phyloP scores from a whole-genome alignment of 2,329 filamentous ascomycete species.

The Colletotrichum salicis region DNA sequence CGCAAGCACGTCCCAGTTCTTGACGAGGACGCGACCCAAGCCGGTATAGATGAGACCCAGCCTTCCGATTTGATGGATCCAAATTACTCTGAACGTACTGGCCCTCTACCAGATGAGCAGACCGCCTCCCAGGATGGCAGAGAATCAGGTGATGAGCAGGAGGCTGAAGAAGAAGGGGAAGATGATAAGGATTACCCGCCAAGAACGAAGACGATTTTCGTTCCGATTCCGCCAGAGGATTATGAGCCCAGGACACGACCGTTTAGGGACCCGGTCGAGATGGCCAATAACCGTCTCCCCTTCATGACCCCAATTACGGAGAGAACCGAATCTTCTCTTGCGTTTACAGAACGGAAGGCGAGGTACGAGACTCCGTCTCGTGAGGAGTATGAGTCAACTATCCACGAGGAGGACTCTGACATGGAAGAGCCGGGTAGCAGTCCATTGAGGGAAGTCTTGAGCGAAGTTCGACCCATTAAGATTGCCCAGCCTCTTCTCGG shows the following conservation, averaged over 20 bases:
- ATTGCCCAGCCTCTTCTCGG: constrained; percentile 63
- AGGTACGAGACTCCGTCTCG: constrained; percentile 39
- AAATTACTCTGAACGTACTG: constrained; percentile 44
- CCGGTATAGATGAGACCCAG: constrained; percentile 50
- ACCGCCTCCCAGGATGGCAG: constrained; percentile 39
- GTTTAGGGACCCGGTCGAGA: constrained; percentile 81
- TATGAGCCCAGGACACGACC: constrained; percentile 82
- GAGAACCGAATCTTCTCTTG: constrained; percentile 88
- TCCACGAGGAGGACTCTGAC: constrained; percentile 45
- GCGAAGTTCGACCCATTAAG: constrained; percentile 59
- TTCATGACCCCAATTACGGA: constrained; percentile 99
- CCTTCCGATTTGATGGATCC: constrained; percentile 54
- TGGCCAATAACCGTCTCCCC: constrained; percentile 89
- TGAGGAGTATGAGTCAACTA: constrained; percentile 41
- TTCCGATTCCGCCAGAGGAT: constrained; percentile 86
- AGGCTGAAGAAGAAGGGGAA: constrained; percentile 46
- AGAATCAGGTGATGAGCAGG: constrained; percentile 39
- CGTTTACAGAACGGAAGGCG: constrained; percentile 36
- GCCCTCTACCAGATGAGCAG: constrained; percentile 41
- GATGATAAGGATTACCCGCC: constrained; percentile 54
- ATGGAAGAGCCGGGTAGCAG: constrained; percentile 70
- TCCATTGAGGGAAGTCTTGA: constrained; percentile 75
- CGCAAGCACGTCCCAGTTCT: constrained; percentile 74
- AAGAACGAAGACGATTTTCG: constrained; percentile 73
- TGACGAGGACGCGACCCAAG: constrained; percentile 44